Percentiles rank a stretch among this genome's conserved stretches.
phyloP scores from a whole-genome alignment of 768 basidiomycete species.

The Mycena sanguinolenta region DNA sequence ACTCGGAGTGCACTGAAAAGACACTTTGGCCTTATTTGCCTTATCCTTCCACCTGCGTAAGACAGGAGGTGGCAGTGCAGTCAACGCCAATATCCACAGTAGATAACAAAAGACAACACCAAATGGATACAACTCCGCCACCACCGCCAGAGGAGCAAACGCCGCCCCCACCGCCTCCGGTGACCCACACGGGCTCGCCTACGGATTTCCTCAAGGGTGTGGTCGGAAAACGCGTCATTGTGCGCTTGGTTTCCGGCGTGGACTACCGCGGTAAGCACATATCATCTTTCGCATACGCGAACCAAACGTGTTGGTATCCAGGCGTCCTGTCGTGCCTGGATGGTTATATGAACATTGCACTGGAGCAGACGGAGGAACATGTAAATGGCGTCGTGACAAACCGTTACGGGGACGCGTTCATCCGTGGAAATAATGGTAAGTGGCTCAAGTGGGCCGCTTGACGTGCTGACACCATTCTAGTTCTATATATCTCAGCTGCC shows the following conservation, averaged over 20 bases:
- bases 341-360: conserved; percentile 99
- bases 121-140: conserved; percentile 47
- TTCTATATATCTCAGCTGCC: conserved; percentile 84
- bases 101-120: neutral
- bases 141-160: conserved; percentile 49
- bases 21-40: no score
- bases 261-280: conserved; percentile 85
- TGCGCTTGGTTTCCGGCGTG: conserved; percentile 92
- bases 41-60: no score
- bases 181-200: conserved; percentile 78
- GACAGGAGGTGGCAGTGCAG: no score
- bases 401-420: conserved; percentile 94
- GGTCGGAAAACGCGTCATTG: conserved; percentile 94
- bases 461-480: conserved; percentile 49
- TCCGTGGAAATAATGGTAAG: conserved; percentile 92
- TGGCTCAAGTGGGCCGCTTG: neutral
- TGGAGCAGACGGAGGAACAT: conserved; percentile 98
- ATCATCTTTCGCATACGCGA: neutral
- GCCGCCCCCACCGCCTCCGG: conserved; percentile 65
- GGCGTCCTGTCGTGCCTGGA: conserved; percentile 95
- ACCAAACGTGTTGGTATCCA: conserved; percentile 50
- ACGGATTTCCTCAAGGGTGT: conserved; percentile 96
- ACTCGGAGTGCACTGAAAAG: no score
- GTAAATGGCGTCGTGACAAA: conserved; percentile 91
- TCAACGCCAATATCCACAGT: neutral